These are phyloP conservation scores for Ailanthus altissimus DNA, from an alignment of 345 rosid species.

Conservation along the genomic window DNA sequence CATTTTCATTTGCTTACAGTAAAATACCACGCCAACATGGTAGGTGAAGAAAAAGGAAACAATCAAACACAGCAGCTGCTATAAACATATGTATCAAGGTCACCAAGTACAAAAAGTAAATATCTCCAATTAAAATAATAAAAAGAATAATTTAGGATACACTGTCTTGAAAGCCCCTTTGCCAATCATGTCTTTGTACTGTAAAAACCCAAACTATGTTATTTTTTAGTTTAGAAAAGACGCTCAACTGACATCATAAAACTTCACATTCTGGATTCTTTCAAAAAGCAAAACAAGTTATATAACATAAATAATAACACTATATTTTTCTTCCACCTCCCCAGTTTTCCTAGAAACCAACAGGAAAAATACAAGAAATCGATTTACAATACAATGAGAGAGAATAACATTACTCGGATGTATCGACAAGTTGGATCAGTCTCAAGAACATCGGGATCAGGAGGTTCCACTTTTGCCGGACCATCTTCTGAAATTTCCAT, in stretches of 20 bases:
- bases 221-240: slow-evolving; percentile 2
- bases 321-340: slow-evolving; percentile 1
- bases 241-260: background rate
- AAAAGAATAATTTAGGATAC: slow-evolving; percentile 45
- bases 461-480: slow-evolving; percentile 48
- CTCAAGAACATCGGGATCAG: slow-evolving; percentile 66
- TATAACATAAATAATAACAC: slow-evolving; percentile 11
- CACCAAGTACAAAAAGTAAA: background rate
- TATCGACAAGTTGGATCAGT: slow-evolving; percentile 66
- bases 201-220: slow-evolving; percentile 28
- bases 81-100: background rate
- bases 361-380: background rate
- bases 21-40: background rate
- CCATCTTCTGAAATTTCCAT: slow-evolving; percentile 50
- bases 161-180: slow-evolving; percentile 83
- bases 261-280: background rate
- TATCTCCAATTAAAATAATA: background rate
- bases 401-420: slow-evolving; percentile 42
- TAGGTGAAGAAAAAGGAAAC: background rate
- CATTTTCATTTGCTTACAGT: background rate
- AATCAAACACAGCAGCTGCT: background rate
- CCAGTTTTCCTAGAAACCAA: slow-evolving; percentile 15
- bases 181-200: slow-evolving; percentile 74
- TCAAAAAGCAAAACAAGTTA: background rate
- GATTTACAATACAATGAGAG: background rate